Base-by-base conservation (phyloP, 2,329 filamentous ascomycete species). In the Claviceps quebecensis region DNA sequence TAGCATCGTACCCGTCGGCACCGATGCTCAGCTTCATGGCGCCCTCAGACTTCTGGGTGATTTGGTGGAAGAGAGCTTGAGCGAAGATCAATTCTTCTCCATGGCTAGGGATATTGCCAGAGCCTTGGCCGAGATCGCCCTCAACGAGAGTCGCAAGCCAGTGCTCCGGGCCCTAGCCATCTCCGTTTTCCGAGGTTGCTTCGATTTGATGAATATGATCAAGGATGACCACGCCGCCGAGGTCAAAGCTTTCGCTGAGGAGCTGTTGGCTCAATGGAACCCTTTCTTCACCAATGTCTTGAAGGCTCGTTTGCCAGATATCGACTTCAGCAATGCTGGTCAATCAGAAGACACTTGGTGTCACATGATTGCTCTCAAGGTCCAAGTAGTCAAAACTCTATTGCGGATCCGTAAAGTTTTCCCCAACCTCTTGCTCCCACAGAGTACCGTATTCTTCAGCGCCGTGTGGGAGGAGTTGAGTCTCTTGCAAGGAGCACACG, bases 201-300 rank as follows among this genome's bases (percentile, higher is more conserved):
- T 98, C 65, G 89, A 97, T 64, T 87, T 93, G 52, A 80, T 98
- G 71, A 89, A 97, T 69, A 95, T 96, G 80, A 86, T 97, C 57
- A 86, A 95, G 74, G 90, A 95, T 58, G 87, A 95, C 59, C 87
- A 97, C 68, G 86, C 87, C 61, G 77, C 78, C 53, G 87, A 87
- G 51, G 88, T 97, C 55, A 93, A 87, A 67, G 77, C 76, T 1
- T 98, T 98, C 65, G 89, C 91, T 50, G 87, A 95, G 55, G 86
- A 95, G 62, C 81, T 88, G 0, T 75, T 97, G 47, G 77, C 75
- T 58, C 78, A 80, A 48, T 98, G 93, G 93, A 83, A 87, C 55
- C 87, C 90, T 4, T 95, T 95, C 72, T 93, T 97, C 71, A 75
- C 88, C 58, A 76, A 79, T 40, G 80, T 85, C 8, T 73, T 97